Evolutionary conservation across 2,329 filamentous ascomycete species (phyloP).

Genomic region (Ophiostoma himal-ulmi): DNA sequence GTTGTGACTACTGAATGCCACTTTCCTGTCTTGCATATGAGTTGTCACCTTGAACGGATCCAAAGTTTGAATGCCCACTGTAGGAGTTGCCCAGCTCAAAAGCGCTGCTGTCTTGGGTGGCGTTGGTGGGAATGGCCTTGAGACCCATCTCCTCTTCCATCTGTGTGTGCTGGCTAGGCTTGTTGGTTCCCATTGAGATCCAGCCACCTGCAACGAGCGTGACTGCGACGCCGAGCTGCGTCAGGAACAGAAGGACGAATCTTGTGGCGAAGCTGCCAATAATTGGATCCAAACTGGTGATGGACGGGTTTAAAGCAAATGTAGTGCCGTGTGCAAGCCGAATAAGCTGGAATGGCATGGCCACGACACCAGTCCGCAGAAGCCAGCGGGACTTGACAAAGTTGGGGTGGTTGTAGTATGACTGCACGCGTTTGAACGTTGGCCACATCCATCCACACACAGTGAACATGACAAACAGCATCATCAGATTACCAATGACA

Average conservation of each 20-base stretch:
- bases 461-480: slow-evolving; percentile 27
- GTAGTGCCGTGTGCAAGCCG: slow-evolving; percentile 28
- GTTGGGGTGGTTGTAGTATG: slow-evolving; percentile 23
- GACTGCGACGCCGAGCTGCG: not conserved
- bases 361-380: slow-evolving; percentile 19
- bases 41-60: not conserved
- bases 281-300: slow-evolving; percentile 26
- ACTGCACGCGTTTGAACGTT: slow-evolving; percentile 23
- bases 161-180: not conserved
- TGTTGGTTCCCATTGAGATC: not conserved
- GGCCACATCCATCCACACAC: slow-evolving; percentile 28
- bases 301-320: slow-evolving; percentile 26
- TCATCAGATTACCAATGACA: slow-evolving; percentile 27
- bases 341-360: slow-evolving; percentile 28
- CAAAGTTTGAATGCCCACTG: not conserved
- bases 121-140: not conserved
- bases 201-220: not conserved
- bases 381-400: slow-evolving; percentile 24
- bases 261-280: slow-evolving; percentile 27
- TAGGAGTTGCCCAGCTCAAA: not conserved
- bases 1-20: not conserved
- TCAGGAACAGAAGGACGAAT: slow-evolving; percentile 23
- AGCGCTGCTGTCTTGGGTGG: not conserved
- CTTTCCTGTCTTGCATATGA: not conserved
- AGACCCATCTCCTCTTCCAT: not conserved